Conservation (phyloP, 331 rosid species). For the Malus hybrid region DNA sequence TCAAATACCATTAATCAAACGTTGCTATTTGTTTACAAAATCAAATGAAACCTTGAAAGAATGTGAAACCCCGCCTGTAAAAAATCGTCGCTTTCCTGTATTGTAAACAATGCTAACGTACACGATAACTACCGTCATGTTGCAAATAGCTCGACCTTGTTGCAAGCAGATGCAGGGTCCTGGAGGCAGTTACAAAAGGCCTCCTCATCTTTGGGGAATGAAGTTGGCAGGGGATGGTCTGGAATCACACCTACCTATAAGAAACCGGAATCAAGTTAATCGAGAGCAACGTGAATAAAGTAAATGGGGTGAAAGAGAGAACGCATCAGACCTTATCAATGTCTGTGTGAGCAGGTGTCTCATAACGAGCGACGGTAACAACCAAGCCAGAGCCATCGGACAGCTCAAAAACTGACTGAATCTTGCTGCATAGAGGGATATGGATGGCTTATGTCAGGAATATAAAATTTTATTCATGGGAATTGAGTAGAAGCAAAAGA, state of each 20-base stretch:
- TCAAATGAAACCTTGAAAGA: neutral
- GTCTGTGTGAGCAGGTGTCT: constrained; percentile 82
- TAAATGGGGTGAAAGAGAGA: neutral
- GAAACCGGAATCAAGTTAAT: neutral
- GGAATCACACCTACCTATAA: constrained; percentile 88
- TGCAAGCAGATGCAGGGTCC: constrained; percentile 84
- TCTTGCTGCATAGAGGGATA: constrained; percentile 58
- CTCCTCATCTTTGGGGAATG: constrained; percentile 85
- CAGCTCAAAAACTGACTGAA: constrained; percentile 89
- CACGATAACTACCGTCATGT: constrained; percentile 22
- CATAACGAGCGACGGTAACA: constrained; percentile 92
- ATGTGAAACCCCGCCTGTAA: neutral
- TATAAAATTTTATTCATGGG: neutral
- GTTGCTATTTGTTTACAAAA: neutral
- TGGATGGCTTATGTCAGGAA: constrained; percentile 22
- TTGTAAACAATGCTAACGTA: neutral
- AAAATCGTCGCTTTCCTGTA: neutral
- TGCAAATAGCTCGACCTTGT: constrained; percentile 60
- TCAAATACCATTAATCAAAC: neutral
- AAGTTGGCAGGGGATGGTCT: constrained; percentile 75
- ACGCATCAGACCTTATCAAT: constrained; percentile 53
- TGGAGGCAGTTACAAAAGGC: constrained; percentile 76
- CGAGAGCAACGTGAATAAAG: neutral
- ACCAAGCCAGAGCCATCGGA: constrained; percentile 97
- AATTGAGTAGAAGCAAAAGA: constrained; percentile 14